Evolutionary conservation across 2,329 filamentous ascomycete genomes (phyloP), one percentile per base, ranked within the genome.

Genomic region (Colletotrichum scovillei): DNA sequence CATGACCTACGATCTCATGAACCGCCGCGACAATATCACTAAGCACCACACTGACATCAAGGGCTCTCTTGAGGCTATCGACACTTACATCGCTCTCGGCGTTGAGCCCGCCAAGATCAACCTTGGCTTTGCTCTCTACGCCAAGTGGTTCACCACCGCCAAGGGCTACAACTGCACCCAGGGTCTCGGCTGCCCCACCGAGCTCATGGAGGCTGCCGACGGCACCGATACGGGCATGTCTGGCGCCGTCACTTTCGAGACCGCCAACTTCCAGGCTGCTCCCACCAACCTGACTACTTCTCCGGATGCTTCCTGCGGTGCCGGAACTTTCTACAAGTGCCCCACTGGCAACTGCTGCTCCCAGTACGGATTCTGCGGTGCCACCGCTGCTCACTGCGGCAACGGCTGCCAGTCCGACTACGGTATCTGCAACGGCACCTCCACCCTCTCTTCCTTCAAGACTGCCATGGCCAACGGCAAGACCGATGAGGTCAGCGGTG

Each of bases 1-100:
- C 75, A 94, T 94, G 92, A 87, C 88, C 9, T 94, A 94, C 79
- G 92, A 94, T 78, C 79, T 94, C 60, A 92, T 93, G 88, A 94
- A 93, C 82, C 90, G 92, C 12, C 89, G 93, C n/a, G 90, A 94
- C 79, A 89, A 84, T 63, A 80, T 86, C 24, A 94, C 92, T 2
- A 87, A 85, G 32, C 92, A 94, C 78, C 92, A 94, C 77, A 89
- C 87, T 11, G 90, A 90, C 6, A 82, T 93, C 28, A 77, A 84
- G 63, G 86, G 84, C 14, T 90, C 91, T 9, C 78, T 89, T 1
- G 83, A 87, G 5, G 83, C 88, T 0, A 80, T 94, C 78, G 84
- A 91, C 64, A 86, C 86, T 49, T 94, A 94, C 79, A 80, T 92
- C 19, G 81, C 83, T 2, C 87, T 88, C 28, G 92, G 92, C 2